Evolutionary conservation across 176 grass and related monocot genomes (phyloP).

Genomic region (Oryza officinalis): DNA sequence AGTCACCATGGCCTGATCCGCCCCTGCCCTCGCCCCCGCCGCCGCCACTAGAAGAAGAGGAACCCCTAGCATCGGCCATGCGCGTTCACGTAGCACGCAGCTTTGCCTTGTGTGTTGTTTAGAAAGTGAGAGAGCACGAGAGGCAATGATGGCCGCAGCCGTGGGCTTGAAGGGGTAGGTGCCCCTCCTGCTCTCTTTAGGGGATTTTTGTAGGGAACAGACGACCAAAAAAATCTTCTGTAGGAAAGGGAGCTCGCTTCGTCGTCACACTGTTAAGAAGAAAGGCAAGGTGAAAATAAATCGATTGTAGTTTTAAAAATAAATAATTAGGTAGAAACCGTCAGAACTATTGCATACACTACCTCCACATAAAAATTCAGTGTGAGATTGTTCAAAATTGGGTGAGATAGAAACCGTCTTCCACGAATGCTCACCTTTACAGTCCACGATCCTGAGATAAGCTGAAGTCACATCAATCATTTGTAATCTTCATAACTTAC

Average conservation of each 20-base stretch:
- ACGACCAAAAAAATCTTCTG: background rate
- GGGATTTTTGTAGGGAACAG: constrained; percentile 3
- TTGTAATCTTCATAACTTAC: too few relatives aligned
- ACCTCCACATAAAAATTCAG: too few relatives aligned
- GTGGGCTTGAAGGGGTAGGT: constrained; percentile 16
- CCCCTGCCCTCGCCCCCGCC: background rate
- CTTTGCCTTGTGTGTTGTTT: background rate
- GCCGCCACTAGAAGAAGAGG: background rate
- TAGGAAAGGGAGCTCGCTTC: background rate
- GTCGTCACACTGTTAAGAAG: background rate
- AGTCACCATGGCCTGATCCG: background rate
- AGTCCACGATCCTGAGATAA: too few relatives aligned
- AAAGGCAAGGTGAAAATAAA: background rate
- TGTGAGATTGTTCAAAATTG: too few relatives aligned
- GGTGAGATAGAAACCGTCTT: too few relatives aligned
- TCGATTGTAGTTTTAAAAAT: background rate
- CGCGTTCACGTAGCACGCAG: background rate
- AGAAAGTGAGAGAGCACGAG: background rate
- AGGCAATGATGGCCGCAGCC: background rate
- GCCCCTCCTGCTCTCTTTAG: background rate
- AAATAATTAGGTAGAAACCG: background rate
- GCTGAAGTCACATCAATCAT: too few relatives aligned
- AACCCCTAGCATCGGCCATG: constrained; percentile 50
- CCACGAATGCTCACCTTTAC: too few relatives aligned
- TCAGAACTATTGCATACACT: too few relatives aligned